Evolutionary conservation across 1,284 basidiomycete genomes (phyloP), one percentile per base, ranked within the genome.

Genomic region (Heterobasidion irregulare): DNA sequence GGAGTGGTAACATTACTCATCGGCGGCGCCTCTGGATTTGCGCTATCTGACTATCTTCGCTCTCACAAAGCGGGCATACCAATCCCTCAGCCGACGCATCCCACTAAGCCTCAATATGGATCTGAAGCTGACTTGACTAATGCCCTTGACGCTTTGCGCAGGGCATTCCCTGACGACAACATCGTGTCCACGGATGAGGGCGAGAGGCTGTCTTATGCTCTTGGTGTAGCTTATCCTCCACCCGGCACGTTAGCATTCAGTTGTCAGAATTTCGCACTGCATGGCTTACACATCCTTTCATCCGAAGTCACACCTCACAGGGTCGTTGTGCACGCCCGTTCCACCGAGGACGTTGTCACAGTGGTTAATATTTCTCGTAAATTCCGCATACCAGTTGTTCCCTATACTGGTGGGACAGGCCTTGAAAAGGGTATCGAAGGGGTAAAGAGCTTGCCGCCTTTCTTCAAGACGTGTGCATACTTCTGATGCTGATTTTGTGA

Each of bases 321-420:
- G 2, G 82, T 87, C 36, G 75, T 89, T 38, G 84, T 86, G 51
- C 69, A 73, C 47, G 74, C 73, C 2, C 55, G 61, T 2, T 71
- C 65, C 43, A 86, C 84, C 0, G 77, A 82, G 51, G 84, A 86
- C 58, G 83, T 85, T 15, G 76, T 82, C 53, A 74, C 72, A 58
- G 71, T 82, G 16, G 77, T 84, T 58, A 75, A 80, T 54, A 75
- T 84, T 52, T 79, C 86, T 4, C 71, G 74, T 61, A 78, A 79
- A 62, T 79, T 83, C 62, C 68, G 69, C 18, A 74, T 86, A 57
- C 81, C 80, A 2, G 69, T 82, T 50, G 74, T 79, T 7, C 77
- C 85, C 1, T 86, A 80, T 59, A 77, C 77, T 13, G 86, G 83
- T 0, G 86, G 82, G 2, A 89, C 84, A 0, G 79, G 77, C 62